A percentile compares a stretch with the other conserved stretches of the same genome.
phyloP scores from a whole-genome alignment of 805 yeast species.

The Saccharomycopsis fodiens region DNA sequence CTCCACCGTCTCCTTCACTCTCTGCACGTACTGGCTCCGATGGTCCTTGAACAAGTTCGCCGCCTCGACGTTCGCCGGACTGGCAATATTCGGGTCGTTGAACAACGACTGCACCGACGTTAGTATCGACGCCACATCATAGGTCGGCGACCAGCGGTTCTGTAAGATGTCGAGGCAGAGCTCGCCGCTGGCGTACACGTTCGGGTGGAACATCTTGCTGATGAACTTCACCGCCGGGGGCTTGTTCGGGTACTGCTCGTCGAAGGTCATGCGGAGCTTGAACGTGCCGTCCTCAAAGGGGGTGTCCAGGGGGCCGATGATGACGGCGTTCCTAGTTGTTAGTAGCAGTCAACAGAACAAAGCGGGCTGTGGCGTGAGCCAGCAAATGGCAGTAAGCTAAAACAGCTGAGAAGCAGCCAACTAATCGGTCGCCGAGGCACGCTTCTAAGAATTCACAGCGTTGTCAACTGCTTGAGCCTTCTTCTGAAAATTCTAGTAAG shows the following conservation, averaged over 20 bases:
- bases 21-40: conserved; percentile 80
- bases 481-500: no score
- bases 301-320: conserved; percentile 94
- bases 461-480: no score
- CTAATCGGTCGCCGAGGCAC: no score
- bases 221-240: conserved; percentile 91
- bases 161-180: conserved; percentile 92
- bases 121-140: conserved; percentile 90
- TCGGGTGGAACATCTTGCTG: conserved; percentile 96
- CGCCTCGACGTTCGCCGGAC: conserved; percentile 98
- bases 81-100: conserved; percentile 92
- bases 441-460: background rate
- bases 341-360: background rate
- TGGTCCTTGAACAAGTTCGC: conserved; percentile 94
- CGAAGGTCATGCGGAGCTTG: conserved; percentile 76
- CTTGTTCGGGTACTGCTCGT: conserved; percentile 95
- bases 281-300: conserved; percentile 98
- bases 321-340: conserved; percentile 70
- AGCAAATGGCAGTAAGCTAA: no score
- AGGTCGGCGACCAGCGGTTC: conserved; percentile 97
- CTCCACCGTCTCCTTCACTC: conserved; percentile 94
- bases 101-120: conserved; percentile 88
- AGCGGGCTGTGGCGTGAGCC: no score
- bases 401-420: no score
- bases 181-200: conserved; percentile 93